phyloP scores from a whole-genome alignment of 306 rosid genomes.

The Cicer chorassanicum region DNA sequence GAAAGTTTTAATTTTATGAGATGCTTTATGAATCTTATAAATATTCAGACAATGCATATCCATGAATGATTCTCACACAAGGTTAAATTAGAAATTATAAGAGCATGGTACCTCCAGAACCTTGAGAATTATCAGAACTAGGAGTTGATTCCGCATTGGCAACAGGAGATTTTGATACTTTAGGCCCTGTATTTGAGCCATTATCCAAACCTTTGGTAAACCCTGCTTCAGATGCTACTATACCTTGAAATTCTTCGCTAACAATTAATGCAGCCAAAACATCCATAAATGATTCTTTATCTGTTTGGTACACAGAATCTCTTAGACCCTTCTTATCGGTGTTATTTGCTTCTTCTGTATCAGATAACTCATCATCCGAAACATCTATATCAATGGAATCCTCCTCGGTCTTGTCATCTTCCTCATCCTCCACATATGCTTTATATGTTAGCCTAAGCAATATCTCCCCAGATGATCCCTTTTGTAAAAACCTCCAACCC shows the following conservation, averaged over 20 bases:
- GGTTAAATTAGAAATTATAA: not conserved
- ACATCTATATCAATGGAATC: constrained; percentile 60
- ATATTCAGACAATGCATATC: constrained; percentile 23
- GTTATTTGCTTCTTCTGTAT: constrained; percentile 61
- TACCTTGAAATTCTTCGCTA: constrained; percentile 97
- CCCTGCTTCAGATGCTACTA: constrained; percentile 85
- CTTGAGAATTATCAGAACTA: constrained; percentile 52
- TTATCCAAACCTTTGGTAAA: constrained; percentile 59
- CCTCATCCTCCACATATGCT: constrained; percentile 99
- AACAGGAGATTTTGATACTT: constrained; percentile 51
- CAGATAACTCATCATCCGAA: constrained; percentile 86
- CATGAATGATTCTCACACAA: not conserved
- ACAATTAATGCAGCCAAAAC: constrained; percentile 93
- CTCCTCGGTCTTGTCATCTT: constrained; percentile 70
- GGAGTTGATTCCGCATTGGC: constrained; percentile 52
- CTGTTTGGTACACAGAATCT: constrained; percentile 51
- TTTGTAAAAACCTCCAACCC: constrained; percentile 79
- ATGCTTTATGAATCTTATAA: not conserved
- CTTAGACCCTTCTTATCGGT: constrained; percentile 46
- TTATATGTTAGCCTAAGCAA: constrained; percentile 91
- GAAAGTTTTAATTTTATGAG: constrained; percentile 40
- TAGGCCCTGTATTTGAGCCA: constrained; percentile 50
- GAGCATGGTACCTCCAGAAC: constrained; percentile 62
- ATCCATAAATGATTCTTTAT: constrained; percentile 89
- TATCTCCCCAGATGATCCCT: constrained; percentile 85